Base-by-base conservation (phyloP, 2,329 filamentous ascomycete species). In the Cladosporium oxysporum region DNA sequence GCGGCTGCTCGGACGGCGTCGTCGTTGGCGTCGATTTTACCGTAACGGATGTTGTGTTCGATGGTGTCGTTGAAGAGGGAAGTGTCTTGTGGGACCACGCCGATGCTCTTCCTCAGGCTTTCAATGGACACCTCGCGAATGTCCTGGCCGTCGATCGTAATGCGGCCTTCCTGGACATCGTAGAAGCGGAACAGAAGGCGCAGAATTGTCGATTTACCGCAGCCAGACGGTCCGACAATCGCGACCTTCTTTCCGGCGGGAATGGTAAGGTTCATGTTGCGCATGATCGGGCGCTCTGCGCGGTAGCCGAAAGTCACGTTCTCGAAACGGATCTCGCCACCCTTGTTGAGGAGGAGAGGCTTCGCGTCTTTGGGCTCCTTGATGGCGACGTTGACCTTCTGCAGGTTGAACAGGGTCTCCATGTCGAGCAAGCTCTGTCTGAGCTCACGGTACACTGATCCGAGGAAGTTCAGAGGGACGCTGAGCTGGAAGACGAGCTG, bases 401-500 rank as follows among this genome's bases (percentile, higher is more conserved):
- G 95, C 35, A 99, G 84, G 77, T 92, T 97, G 83, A 99, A 99
- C 6, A 99, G 85, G 0, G 95, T 98, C 80, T 98, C 95, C 95
- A 99, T 99, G 77, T 99, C 96, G 37, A 99, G 84, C 53, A 99
- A 84, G 26, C 92, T 97, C 80, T 99, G 95, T 65, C 95, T 87
- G 63, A 99, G 85, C 80, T 99, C 95, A 72, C 95, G 90, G 77
- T 99, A 99, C 14, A 99, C 94, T 16, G 93, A 96, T n/a, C 95
- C 95, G 4, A 99, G 83, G 79, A 99, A 99, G 83, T 99, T 99
- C 67, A 99, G 85, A 0, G 95, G 95, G 4, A 99, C 92, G 0
- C 93, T 97, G 6, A 99, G 88, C 80, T 99, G 95, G 80, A 99
- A 99, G 66, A 99, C 93, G 21, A 99, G 88, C 82, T 98, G 95